These are phyloP conservation scores for Saturnispora saitoi DNA, from an alignment of 805 yeast genomes.

Conservation along the genomic window DNA sequence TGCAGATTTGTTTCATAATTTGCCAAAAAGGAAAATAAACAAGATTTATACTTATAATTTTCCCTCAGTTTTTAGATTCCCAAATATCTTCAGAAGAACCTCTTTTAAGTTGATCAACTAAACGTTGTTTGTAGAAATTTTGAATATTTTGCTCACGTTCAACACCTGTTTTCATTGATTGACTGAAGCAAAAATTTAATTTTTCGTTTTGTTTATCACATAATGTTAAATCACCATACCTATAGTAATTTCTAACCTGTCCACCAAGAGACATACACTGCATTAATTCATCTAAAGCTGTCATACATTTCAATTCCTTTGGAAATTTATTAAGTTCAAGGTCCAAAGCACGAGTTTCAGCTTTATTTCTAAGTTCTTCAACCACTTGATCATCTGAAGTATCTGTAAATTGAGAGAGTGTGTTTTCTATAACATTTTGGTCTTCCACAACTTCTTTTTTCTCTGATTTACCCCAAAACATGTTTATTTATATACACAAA, in stretches of 20 bases:
- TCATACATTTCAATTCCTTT: constrained; percentile 53
- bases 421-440: no score
- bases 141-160: constrained; percentile 45
- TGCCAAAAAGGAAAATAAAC: background rate
- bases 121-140: constrained; percentile 57
- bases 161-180: constrained; percentile 47
- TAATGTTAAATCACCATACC: constrained; percentile 69
- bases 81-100: constrained; percentile 87
- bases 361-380: constrained; percentile 22
- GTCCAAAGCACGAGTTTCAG: constrained; percentile 22
- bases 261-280: constrained; percentile 89
- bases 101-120: constrained; percentile 48
- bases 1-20: constrained; percentile 6
- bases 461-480: no score
- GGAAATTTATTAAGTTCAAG: constrained; percentile 25
- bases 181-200: constrained; percentile 69
- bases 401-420: background rate
- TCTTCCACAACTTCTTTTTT: no score
- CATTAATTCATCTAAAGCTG: constrained; percentile 80
- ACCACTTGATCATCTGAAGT: background rate
- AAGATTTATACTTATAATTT: no score
- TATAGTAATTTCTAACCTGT: constrained; percentile 71
- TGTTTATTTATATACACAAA: no score
- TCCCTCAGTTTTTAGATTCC: constrained; percentile 33
- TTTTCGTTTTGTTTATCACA: constrained; percentile 67